Base-by-base conservation (phyloP, 768 basidiomycete species). In the Mycena latifolia region DNA sequence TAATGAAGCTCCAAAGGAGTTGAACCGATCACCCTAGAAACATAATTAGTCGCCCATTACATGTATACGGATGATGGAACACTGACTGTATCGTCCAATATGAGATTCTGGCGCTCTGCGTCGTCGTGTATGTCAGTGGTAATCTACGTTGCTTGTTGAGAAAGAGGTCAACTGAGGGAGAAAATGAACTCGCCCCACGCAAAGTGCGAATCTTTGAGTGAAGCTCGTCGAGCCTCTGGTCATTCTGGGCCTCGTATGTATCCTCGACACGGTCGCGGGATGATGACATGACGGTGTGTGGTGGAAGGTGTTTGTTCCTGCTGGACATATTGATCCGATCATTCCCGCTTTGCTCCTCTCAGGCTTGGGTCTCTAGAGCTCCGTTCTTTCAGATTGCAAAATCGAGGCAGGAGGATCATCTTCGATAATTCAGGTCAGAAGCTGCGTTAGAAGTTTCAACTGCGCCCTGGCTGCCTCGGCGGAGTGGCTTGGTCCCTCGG, bases 111-210 rank as follows among this genome's bases (percentile, higher is more conserved):
- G 12, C 89, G 81, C 77, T 96, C 94, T 1, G 90, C 90, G 72
- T 95, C 94, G 66, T 88, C 86, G 74, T 96, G 84, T 41, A 96
- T 94, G 79, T 96, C 94, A 3, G 88, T 92, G 15, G 94, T 95
- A n/a, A 96, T 85, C 93, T 95, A 61, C 20, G 33, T 50, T 20
- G 37, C 41, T 20, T 45, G 60, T 35, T 41, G n/a, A 9, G 47
- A 58, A 37, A 57, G 20, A 25, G 33, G 31, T 20, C 4, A 43
- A 41, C 7, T 18, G 0, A 29, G 51, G 24, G 20, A 67, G 31
- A 39, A 55, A 17, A 22, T 51, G 20, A 55, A 43, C 87, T 69
- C 75, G 95, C 94, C n/a, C 91, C 91, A 66, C 93, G 88, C 51
- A 95, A 75, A 20, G 91, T 91, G 45, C 93, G 86, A 52, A 95